Evolutionary conservation across 495 filamentous ascomycete genomes (phyloP).

Genomic region (Penicillium macrosclerotiorum): DNA sequence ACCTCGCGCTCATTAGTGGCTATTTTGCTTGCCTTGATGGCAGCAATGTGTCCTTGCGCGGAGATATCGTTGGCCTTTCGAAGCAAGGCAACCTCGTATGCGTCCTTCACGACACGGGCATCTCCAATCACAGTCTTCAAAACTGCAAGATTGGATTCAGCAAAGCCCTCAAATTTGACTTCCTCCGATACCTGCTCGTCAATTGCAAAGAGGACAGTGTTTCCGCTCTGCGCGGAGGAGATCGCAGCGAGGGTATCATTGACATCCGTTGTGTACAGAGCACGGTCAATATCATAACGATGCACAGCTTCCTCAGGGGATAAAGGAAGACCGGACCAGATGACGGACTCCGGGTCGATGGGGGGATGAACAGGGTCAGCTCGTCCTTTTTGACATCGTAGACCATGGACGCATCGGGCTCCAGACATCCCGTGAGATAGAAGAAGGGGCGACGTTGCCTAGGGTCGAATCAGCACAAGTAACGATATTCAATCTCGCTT

Average conservation of each 20-base stretch:
- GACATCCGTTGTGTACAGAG: conserved; percentile 65
- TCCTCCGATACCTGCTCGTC: conserved; percentile 64
- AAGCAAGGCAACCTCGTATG: conserved; percentile 80
- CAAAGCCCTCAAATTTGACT: conserved; percentile 63
- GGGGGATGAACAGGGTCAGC: conserved; percentile 92
- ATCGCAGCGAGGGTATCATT: conserved; percentile 58
- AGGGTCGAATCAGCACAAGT: conserved; percentile 1
- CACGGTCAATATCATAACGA: conserved; percentile 80
- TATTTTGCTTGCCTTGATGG: conserved; percentile 61
- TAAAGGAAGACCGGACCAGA: conserved; percentile 91
- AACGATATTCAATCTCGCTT: too few species aligned
- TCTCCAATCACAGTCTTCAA: conserved; percentile 77
- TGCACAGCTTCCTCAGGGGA: conserved; percentile 67
- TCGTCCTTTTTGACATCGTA: conserved; percentile 72
- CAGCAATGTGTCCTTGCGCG: conserved; percentile 68
- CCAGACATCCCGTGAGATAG: conserved; percentile 85
- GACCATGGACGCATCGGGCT: conserved; percentile 77
- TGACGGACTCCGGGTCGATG: conserved; percentile 82
- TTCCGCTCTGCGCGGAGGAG: conserved; percentile 40
- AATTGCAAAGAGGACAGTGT: conserved; percentile 65
- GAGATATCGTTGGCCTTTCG: conserved; percentile 80
- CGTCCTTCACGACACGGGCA: conserved; percentile 76
- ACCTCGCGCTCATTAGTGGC: conserved; percentile 80
- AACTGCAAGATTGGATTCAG: conserved; percentile 55
- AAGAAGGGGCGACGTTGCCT: conserved; percentile 88